phyloP scores from a whole-genome alignment of 352 stramenopile species.

The Phytophthora palmivora region DNA sequence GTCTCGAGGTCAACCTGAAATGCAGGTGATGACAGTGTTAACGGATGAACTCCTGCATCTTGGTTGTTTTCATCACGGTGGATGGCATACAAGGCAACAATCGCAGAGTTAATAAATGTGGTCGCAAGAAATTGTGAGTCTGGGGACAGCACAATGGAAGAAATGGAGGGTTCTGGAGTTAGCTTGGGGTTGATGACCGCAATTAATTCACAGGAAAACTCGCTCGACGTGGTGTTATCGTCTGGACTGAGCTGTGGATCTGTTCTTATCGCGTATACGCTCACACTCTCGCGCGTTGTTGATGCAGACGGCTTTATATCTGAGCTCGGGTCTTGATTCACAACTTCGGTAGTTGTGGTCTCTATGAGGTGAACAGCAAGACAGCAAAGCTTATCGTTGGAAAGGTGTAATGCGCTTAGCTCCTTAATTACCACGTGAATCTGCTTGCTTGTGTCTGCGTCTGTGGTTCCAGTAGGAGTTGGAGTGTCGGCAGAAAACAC shows the following conservation, averaged over 20 bases:
- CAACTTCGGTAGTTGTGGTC: conserved; percentile 1
- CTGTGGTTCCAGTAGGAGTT: neutral
- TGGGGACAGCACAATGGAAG: conserved; percentile 33
- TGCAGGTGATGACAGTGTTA: conserved; percentile 5
- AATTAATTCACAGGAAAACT: conserved; percentile 20
- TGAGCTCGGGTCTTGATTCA: neutral
- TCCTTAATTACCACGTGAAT: conserved; percentile 19
- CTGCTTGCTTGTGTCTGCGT: neutral
- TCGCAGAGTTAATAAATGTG: conserved; percentile 6
- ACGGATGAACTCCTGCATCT: neutral
- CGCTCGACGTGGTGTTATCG: neutral
- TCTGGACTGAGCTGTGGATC: neutral
- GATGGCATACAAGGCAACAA: conserved; percentile 19
- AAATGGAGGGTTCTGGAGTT: conserved; percentile 3
- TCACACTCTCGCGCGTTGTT: conserved; percentile 25
- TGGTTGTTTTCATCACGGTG: conserved; percentile 1
- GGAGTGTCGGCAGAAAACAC: conserved; percentile 11
- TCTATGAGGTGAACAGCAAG: conserved; percentile 31
- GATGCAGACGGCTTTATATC: conserved; percentile 5
- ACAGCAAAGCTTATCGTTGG: conserved; percentile 4
- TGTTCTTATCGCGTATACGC: conserved; percentile 21
- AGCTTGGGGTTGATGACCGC: conserved; percentile 12
- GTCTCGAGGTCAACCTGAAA: conserved; percentile 28
- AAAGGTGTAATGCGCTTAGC: conserved; percentile 29
- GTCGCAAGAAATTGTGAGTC: conserved; percentile 37